Base-by-base conservation (phyloP, 768 basidiomycete species). In the Porpolomopsis calyptriformis region DNA sequence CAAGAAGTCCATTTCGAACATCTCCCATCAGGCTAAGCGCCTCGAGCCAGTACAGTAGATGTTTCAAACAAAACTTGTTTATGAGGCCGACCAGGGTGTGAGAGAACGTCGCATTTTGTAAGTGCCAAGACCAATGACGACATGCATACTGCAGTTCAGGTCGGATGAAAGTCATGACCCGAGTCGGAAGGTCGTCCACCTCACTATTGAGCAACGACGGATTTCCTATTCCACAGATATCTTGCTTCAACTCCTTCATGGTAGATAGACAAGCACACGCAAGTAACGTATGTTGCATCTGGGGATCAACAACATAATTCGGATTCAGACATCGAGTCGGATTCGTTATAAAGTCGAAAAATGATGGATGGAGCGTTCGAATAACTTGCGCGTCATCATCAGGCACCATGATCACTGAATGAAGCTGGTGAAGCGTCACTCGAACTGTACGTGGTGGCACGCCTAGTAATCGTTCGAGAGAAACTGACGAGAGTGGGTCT, bases 21-120 rank as follows among this genome's bases (percentile, higher is more conserved):
- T 40, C 37, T 12, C 39, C 38, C 14, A 47, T 16, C 6, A 53
- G 49, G 40, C 52, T 47, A 12, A 44, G 47, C 1, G 43, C 49
- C 40, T 59, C 58, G 3, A 59, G 33, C 58, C 58, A 59, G 23
- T 56, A 38, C 1, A 59, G 45, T 1, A 59, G 45, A 38, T 51
- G 37, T 12, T 43, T 38, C 16, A 39, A 26, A 31, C 48, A 52
- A 19, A 59, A 57, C 3, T 48, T 19, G 2, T 51, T 8, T 29
- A 57, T 19, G 1, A 39, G 25, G 1, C 34, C 25, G 2, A 49
- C 38, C n/a, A 54, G 19, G 4, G 31, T 39, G 29, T 48, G 29
- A 4, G 51, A 23, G 10, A 49, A 11, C 23, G 38, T 3, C 10
- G 24, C 1, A 25, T 23, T 4, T 10, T 14, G 22, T 20, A 59